Evolutionary conservation across 2,329 filamentous ascomycete genomes (phyloP).

Genomic region (Elsinoe fawcettii): DNA sequence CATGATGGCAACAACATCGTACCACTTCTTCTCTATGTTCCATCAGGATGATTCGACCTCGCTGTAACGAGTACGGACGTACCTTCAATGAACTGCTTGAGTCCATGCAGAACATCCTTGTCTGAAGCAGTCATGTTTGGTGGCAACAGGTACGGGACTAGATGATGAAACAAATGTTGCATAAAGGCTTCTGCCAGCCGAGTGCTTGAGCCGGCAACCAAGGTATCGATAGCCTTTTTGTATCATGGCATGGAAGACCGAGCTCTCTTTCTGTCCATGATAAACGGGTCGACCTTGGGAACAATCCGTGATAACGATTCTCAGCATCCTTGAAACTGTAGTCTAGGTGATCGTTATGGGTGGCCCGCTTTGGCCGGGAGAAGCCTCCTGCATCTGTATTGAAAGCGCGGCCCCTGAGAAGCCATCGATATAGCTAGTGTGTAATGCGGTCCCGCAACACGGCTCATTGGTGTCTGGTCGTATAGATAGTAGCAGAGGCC

Average conservation of each 20-base stretch:
- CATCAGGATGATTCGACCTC: background rate
- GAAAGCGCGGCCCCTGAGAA: no score
- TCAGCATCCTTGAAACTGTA: background rate
- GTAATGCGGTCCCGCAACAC: no score
- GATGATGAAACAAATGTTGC: background rate
- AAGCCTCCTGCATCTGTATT: no score
- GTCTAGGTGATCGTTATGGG: background rate
- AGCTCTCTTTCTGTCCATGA: no score
- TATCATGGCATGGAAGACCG: background rate
- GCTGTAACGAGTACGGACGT: background rate
- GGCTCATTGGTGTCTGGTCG: no score
- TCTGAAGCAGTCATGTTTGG: background rate
- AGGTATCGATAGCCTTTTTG: background rate
- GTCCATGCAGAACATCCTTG: background rate
- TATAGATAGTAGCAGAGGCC: no score
- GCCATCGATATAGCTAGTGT: no score
- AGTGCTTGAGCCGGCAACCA: background rate
- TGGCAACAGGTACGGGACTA: background rate
- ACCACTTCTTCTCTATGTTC: background rate
- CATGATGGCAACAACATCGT: constrained; percentile 1
- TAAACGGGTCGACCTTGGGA: background rate
- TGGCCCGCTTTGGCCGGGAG: no score
- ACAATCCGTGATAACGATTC: background rate
- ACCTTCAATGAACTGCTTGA: background rate
- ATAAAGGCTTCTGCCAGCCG: background rate